Evolutionary conservation across 2,329 filamentous ascomycete species (phyloP).

Genomic region (Cryphonectria parasitica): DNA sequence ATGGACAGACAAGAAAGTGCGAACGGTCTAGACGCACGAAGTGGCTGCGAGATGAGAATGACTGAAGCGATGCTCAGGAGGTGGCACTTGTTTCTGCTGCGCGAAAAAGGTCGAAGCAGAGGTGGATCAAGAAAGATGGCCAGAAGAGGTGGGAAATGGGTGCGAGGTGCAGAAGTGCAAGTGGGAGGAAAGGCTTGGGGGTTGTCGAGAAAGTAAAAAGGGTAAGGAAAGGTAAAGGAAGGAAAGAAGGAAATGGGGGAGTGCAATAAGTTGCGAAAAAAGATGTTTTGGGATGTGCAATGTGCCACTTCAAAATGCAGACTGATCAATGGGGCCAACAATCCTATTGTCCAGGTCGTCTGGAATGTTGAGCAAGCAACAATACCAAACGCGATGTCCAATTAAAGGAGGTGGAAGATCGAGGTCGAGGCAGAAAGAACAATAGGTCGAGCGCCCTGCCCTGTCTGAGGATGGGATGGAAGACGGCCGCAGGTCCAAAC

Average conservation of each 20-base stretch:
- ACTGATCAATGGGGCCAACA: conserved; percentile 12
- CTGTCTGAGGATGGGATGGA: background rate
- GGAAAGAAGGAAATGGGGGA: conserved; percentile 11
- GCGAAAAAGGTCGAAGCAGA: background rate
- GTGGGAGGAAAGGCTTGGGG: conserved; percentile 1
- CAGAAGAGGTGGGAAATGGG: background rate
- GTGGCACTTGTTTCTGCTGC: background rate
- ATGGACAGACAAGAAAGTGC: conserved; percentile 1
- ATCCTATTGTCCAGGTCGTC: background rate
- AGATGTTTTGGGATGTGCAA: conserved; percentile 4
- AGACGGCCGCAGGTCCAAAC: background rate
- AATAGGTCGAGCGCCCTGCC: background rate
- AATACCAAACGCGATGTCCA: background rate
- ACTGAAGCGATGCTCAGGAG: conserved; percentile 3
- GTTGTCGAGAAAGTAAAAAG: conserved; percentile 10
- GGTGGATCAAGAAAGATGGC: background rate
- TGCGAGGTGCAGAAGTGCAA: background rate
- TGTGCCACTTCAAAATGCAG: background rate
- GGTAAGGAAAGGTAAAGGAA: conserved; percentile 12
- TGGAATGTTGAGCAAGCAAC: background rate
- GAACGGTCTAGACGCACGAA: background rate
- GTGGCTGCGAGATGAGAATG: background rate
- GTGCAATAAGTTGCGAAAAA: background rate
- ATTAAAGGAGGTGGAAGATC: background rate
- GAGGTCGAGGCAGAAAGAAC: background rate